A percentile compares a stretch with the other conserved stretches of the same genome.
phyloP scores from a whole-genome alignment of 2,329 filamentous ascomycete genomes.

The Hymenoscyphus scutula region DNA sequence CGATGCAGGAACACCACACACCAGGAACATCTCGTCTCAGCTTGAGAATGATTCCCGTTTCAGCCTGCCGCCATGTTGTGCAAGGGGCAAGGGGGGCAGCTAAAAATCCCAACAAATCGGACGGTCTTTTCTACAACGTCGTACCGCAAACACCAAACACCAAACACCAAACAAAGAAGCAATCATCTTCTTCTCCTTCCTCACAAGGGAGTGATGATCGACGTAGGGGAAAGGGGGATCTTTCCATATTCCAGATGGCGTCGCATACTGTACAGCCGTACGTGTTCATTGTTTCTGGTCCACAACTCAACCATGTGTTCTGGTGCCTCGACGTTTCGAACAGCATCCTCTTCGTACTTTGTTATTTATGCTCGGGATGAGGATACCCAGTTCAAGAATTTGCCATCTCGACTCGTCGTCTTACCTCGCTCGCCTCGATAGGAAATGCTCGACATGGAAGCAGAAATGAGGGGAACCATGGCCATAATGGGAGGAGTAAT shows the following conservation, averaged over 20 bases:
- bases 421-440: neutral
- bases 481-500: neutral
- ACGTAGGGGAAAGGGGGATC: slow-evolving; percentile 1
- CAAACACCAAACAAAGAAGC: slow-evolving; percentile 1
- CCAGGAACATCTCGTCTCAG: neutral
- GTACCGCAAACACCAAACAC: no score
- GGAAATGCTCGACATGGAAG: neutral
- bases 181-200: neutral
- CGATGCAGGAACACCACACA: neutral
- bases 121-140: neutral
- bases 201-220: neutral
- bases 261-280: neutral
- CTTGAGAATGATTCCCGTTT: neutral
- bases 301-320: no score
- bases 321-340: no score
- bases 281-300: no score
- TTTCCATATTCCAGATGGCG: neutral
- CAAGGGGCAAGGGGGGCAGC: neutral
- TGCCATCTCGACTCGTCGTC: neutral
- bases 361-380: no score
- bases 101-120: slow-evolving; percentile 5
- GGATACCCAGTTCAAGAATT: neutral
- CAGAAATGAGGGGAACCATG: slow-evolving; percentile 6
- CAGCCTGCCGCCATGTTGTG: neutral
- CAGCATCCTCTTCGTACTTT: no score